phyloP scores from a whole-genome alignment of 2,329 filamentous ascomycete genomes.

The Byssoonygena ceratinophila region DNA sequence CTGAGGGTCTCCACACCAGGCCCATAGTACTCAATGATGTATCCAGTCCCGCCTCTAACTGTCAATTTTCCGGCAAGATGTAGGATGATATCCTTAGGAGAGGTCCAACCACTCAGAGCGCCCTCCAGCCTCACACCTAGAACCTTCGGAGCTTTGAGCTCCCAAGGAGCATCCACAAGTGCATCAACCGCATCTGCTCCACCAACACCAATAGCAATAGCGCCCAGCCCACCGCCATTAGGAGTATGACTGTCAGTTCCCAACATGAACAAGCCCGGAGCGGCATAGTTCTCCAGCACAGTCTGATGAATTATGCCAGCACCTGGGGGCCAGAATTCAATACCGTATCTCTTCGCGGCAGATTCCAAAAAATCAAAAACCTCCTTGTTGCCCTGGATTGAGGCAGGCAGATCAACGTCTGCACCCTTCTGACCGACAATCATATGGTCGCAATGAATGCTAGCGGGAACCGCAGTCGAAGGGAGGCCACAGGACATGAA shows the following conservation, averaged over 20 bases:
- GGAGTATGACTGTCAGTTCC: constrained; percentile 96
- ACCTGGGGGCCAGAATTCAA: constrained; percentile 91
- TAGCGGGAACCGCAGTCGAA: constrained; percentile 83
- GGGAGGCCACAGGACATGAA: constrained; percentile 96
- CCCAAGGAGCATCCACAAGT: constrained; percentile 91
- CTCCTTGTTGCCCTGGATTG: constrained; percentile 86
- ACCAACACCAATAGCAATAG: constrained; percentile 92
- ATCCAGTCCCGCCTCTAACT: constrained; percentile 87
- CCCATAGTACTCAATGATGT: constrained; percentile 87
- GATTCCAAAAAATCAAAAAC: constrained; percentile 96
- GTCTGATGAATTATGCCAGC: constrained; percentile 97
- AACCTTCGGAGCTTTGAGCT: constrained; percentile 87
- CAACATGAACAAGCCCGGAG: constrained; percentile 97
- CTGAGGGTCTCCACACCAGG: constrained; percentile 81
- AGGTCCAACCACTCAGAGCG: constrained; percentile 76
- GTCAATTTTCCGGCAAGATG: constrained; percentile 80
- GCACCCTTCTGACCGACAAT: constrained; percentile 92
- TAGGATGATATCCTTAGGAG: constrained; percentile 92
- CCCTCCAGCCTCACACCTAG: constrained; percentile 77
- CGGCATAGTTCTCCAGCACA: constrained; percentile 92
- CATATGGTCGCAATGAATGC: constrained; percentile 98
- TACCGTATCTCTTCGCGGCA: constrained; percentile 79
- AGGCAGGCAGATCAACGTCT: constrained; percentile 69
- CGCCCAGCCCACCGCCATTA: constrained; percentile 88
- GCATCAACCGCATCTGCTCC: constrained; percentile 96